These are phyloP conservation scores for Aspergillus candidus DNA, from an alignment of 2,329 filamentous ascomycete genomes.

Conservation along the genomic window DNA sequence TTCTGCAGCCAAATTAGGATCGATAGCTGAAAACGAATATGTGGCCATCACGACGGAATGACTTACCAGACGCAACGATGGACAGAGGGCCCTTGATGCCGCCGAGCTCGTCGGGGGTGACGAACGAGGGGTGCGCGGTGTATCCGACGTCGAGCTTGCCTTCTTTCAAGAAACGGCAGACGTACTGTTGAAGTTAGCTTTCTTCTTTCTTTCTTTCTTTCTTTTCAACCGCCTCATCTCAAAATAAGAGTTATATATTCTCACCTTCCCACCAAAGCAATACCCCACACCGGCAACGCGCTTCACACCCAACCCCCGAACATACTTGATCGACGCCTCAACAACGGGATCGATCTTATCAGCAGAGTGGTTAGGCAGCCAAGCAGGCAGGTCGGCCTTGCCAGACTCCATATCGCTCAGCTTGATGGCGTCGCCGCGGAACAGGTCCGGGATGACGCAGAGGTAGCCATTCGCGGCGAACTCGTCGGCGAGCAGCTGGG, in stretches of 20 bases:
- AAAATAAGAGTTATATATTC: conserved; percentile 8
- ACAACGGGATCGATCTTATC: conserved; percentile 49
- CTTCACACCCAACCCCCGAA: conserved; percentile 52
- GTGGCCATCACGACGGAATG: not conserved
- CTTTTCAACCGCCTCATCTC: no score
- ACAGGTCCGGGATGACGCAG: conserved; percentile 63
- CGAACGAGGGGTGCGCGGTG: conserved; percentile 70
- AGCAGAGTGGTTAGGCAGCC: conserved; percentile 47
- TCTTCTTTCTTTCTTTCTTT: no score
- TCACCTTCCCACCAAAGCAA: conserved; percentile 67
- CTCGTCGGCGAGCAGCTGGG: conserved; percentile 65
- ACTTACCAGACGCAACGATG: conserved; percentile 53
- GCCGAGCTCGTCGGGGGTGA: conserved; percentile 60
- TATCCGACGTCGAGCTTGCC: conserved; percentile 64
- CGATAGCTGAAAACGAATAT: not conserved
- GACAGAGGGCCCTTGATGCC: conserved; percentile 62
- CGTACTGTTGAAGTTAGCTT: conserved; percentile 46
- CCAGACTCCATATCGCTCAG: conserved; percentile 45
- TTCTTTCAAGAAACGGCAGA: conserved; percentile 59
- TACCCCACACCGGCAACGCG: conserved; percentile 63
- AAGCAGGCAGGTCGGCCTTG: conserved; percentile 46
- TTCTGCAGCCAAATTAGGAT: conserved; percentile 37
- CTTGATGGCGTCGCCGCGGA: conserved; percentile 58
- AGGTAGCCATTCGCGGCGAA: conserved; percentile 68
- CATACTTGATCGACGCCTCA: conserved; percentile 46